Conservation (phyloP, 805 yeast species). For the Metschnikowia picachoensis region DNA sequence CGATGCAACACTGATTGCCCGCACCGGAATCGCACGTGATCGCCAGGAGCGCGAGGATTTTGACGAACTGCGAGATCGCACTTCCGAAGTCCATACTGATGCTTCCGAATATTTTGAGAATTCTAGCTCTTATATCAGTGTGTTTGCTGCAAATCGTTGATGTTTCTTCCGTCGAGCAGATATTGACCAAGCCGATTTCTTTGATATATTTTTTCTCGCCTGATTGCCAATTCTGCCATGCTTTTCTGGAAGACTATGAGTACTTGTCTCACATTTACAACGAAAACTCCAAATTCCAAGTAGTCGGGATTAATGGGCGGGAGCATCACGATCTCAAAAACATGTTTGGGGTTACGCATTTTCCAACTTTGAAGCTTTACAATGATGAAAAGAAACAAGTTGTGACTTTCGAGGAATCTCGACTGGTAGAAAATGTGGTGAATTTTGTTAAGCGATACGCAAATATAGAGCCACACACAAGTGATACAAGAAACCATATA, state of each 20-base stretch:
- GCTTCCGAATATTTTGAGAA: not conserved
- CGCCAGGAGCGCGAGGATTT: too few relatives aligned
- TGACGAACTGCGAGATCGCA: too few relatives aligned
- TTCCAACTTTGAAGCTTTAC: conserved; percentile 49
- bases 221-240: conserved; percentile 31
- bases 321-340: conserved; percentile 29
- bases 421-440: conserved; percentile 12
- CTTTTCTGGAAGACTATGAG: conserved; percentile 30
- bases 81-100: not conserved
- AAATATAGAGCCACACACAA: conserved; percentile 3
- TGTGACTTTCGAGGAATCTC: conserved; percentile 29
- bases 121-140: not conserved
- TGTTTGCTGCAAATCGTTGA: conserved; percentile 9
- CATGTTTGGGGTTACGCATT: conserved; percentile 40
- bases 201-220: conserved; percentile 47
- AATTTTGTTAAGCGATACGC: conserved; percentile 11
- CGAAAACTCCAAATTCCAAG: conserved; percentile 25
- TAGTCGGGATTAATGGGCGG: conserved; percentile 29
- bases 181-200: conserved; percentile 21
- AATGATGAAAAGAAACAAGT: conserved; percentile 39
- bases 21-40: too few relatives aligned
- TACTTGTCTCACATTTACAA: conserved; percentile 43
- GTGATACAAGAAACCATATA: not conserved
- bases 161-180: conserved; percentile 6
- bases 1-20: too few relatives aligned